phyloP scores from a whole-genome alignment of 2,329 filamentous ascomycete genomes.

The Phyllosticta capitalensis region DNA sequence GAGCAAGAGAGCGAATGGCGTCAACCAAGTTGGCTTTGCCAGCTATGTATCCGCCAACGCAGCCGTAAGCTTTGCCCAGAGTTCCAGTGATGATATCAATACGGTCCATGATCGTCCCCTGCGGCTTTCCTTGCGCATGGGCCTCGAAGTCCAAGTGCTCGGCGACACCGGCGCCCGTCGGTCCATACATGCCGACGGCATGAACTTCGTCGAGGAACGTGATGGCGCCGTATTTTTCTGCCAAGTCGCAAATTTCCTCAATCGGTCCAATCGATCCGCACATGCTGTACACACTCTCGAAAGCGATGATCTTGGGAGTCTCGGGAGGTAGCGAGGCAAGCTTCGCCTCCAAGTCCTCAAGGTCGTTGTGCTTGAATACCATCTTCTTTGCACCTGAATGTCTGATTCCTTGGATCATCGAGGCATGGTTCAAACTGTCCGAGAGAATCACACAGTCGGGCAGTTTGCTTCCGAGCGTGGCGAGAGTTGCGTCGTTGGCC shows the following conservation, averaged over 20 bases:
- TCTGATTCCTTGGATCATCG: conserved; percentile 98
- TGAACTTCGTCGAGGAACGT: conserved; percentile 99
- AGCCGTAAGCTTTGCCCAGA: conserved; percentile 94
- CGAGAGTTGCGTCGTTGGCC: conserved; percentile 92
- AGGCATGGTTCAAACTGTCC: conserved; percentile 94
- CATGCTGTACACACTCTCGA: conserved; percentile 99
- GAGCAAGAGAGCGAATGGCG: conserved; percentile 84
- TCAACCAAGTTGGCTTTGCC: conserved; percentile 81
- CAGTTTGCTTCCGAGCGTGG: conserved; percentile 92
- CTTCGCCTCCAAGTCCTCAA: conserved; percentile 87
- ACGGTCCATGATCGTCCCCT: conserved; percentile 86
- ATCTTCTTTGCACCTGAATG: conserved; percentile 96
- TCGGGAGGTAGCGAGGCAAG: conserved; percentile 76
- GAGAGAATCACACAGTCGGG: conserved; percentile 97
- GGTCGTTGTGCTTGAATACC: conserved; percentile 97
- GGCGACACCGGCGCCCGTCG: conserved; percentile 87
- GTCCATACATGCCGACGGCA: conserved; percentile 98
- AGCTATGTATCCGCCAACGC: conserved; percentile 95
- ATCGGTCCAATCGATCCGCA: conserved; percentile 96
- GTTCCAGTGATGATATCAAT: conserved; percentile 97
- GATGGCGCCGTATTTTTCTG: conserved; percentile 93
- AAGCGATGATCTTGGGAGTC: conserved; percentile 94
- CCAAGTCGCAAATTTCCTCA: conserved; percentile 87
- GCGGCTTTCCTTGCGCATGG: conserved; percentile 62
- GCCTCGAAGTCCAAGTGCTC: conserved; percentile 94